Base-by-base conservation (phyloP, 306 rosid species). In the Alnus glutinosa region DNA sequence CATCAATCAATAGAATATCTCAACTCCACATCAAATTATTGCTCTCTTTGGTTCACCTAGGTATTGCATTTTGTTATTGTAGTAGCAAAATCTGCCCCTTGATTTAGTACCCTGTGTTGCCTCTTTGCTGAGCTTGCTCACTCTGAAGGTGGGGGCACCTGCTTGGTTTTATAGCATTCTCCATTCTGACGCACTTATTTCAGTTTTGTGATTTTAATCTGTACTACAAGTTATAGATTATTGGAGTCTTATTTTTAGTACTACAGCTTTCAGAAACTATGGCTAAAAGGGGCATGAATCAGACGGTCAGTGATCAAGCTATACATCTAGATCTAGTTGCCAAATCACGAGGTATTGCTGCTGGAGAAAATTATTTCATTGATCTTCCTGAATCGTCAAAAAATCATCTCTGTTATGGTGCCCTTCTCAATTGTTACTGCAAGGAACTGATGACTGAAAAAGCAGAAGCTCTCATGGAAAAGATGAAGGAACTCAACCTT, bases 391-490 rank as follows among this genome's bases (percentile, higher is more conserved):
- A 92, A 82, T 81, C 96, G 59, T 80, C 86, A 2, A 95, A 95
- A 82, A 91, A 89, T 73, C 96, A 89, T 82, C 93, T 89, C n/a
- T 86, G 88, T 73, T 95, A 93, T 47, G 96, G 97, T 48, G 92
- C 97, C 37, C 93, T 91, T 52, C 88, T 93, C 55, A 95, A 95
- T 81, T 91, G 95, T 88, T 95, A 95, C 83, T 95, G 98, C 89
- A 95, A 91, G 94, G 98, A 91, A 46, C 59, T 84, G 84, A 87
- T 75, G 94, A 85, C 93, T 70, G 96, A 88, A 78, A 80, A 95
- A 66, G 98, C 99, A 0, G 99, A 92, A 84, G 92, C 89, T 77
- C 90, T 95, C 23, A 9, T 90, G 72, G 96, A 90, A 81, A 93
- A 95, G 86, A 95, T 91, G 96, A 90, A 91, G 89, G 97, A 89